Conservation (phyloP, 352 stramenopile genomes). For the Pythium monospermum region DNA sequence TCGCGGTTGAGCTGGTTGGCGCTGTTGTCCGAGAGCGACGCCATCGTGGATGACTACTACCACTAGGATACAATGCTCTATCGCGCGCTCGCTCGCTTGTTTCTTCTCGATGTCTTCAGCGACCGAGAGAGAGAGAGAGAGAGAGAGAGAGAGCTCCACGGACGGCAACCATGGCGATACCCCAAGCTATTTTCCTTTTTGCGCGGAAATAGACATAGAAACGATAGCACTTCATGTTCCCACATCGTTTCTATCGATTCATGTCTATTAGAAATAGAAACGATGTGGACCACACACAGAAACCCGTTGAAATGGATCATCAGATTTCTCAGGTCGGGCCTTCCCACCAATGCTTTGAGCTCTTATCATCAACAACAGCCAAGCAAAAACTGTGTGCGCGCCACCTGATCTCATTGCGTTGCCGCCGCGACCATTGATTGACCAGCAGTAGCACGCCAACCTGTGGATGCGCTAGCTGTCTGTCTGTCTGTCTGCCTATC, state of each 20-base stretch:
- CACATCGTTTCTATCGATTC: no score
- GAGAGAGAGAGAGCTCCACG: no score
- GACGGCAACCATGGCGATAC: no score
- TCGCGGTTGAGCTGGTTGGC: conserved; percentile 84
- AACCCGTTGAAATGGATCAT: conserved; percentile 11
- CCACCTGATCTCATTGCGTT: not conserved
- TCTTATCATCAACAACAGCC: conserved; percentile 5
- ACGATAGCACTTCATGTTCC: no score
- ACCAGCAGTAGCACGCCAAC: no score
- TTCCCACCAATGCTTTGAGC: conserved; percentile 25
- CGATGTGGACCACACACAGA: conserved; percentile 9
- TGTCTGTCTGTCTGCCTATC: not conserved
- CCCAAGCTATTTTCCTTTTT: not conserved
- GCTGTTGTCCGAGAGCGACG: conserved; percentile 1
- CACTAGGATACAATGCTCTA: no score
- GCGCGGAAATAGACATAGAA: conserved; percentile 3
- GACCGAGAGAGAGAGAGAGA: no score
- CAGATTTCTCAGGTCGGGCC: conserved; percentile 3
- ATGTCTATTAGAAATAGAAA: no score
- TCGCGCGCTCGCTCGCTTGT: no score
- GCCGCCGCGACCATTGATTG: no score
- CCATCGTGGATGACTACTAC: no score
- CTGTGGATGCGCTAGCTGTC: not conserved
- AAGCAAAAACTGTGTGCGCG: conserved; percentile 2
- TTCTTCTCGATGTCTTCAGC: no score